phyloP scores from a whole-genome alignment of 1,284 basidiomycete species.

The Chiua sp. region DNA sequence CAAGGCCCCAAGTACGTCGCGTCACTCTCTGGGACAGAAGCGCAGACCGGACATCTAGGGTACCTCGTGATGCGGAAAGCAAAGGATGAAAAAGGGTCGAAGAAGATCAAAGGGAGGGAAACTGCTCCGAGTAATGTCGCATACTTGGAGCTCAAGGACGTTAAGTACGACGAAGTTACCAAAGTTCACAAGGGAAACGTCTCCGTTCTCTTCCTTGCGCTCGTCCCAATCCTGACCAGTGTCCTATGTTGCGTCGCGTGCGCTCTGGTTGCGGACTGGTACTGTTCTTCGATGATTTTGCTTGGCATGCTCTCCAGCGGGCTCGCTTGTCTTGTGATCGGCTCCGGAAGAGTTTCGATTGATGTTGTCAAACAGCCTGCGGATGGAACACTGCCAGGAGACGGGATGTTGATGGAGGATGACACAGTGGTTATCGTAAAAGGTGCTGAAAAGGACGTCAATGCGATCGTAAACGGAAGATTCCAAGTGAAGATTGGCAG shows the following conservation, averaged over 20 bases:
- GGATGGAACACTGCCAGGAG: conserved; percentile 24
- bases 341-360: conserved; percentile 23
- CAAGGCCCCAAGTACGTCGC: conserved; percentile 30
- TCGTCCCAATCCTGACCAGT: conserved; percentile 28
- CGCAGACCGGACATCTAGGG: conserved; percentile 30
- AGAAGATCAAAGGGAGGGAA: conserved; percentile 23
- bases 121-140: conserved; percentile 24
- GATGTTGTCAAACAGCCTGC: conserved; percentile 12
- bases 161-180: conserved; percentile 18
- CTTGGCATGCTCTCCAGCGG: conserved; percentile 37
- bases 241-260: conserved; percentile 22
- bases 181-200: conserved; percentile 8
- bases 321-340: conserved; percentile 25
- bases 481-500: conserved; percentile 17
- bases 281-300: conserved; percentile 33
- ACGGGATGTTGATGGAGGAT: conserved; percentile 17
- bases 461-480: conserved; percentile 13
- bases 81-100: conserved; percentile 14
- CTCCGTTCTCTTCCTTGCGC: not conserved
- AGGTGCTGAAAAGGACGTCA: conserved; percentile 17
- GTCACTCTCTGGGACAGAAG: conserved; percentile 25
- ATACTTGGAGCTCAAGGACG: conserved; percentile 13
- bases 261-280: conserved; percentile 31
- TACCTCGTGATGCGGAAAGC: conserved; percentile 24
- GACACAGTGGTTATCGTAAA: conserved; percentile 23